phyloP scores from a whole-genome alignment of 495 filamentous ascomycete genomes.

The Penicillium roqueforti region DNA sequence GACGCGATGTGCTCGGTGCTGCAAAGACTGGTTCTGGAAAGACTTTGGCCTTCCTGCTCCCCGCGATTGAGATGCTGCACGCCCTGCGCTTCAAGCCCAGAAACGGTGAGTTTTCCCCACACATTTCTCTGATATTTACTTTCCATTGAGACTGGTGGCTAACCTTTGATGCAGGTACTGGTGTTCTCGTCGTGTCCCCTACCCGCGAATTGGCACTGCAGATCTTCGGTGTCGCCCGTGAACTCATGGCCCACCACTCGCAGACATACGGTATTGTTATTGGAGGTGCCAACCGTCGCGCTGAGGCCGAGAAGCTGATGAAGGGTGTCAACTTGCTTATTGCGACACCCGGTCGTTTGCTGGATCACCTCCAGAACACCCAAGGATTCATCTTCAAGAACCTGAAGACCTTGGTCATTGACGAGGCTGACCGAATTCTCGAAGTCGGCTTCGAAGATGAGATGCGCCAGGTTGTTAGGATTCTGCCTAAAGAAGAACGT shows the following conservation, averaged over 20 bases:
- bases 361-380: constrained; percentile 95
- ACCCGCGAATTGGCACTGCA: constrained; percentile 85
- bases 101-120: constrained; percentile 44
- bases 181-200: constrained; percentile 70
- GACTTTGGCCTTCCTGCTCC: constrained; percentile 91
- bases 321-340: constrained; percentile 95
- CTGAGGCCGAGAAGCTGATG: constrained; percentile 88
- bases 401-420: constrained; percentile 76
- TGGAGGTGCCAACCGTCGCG: constrained; percentile 85
- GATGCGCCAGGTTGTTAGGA: constrained; percentile 95
- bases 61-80: constrained; percentile 89
- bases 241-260: constrained; percentile 81
- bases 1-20: constrained; percentile 89
- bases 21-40: constrained; percentile 97
- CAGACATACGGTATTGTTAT: constrained; percentile 97
- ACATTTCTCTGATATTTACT: neutral
- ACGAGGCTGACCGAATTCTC: constrained; percentile 90
- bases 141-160: constrained; percentile 1
- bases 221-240: constrained; percentile 91
- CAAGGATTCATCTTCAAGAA: constrained; percentile 93
- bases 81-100: constrained; percentile 83
- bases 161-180: constrained; percentile 53
- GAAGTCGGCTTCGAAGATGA: constrained; percentile 99
- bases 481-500: constrained; percentile 80
- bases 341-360: constrained; percentile 85